A percentile compares a stretch with the other conserved stretches of the same genome.
These are phyloP conservation scores for Pseudogymnoascus sp. DNA, from an alignment of 2,329 filamentous ascomycete species.

Conservation along the genomic window DNA sequence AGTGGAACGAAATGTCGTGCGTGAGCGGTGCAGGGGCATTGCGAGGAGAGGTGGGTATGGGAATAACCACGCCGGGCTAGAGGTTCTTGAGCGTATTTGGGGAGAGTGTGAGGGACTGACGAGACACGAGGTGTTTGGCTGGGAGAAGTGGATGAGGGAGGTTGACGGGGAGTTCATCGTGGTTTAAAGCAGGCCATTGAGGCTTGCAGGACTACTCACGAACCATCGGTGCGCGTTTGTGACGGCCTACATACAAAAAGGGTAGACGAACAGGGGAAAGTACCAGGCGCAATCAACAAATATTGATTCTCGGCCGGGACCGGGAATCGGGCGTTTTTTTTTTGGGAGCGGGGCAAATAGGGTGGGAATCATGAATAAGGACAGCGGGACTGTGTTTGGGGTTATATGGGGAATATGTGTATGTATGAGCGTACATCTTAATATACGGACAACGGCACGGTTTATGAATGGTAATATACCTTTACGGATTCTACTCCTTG, in stretches of 20 bases:
- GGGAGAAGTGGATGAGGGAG: slow-evolving; percentile 8
- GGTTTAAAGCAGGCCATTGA: not conserved
- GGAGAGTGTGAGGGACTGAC: slow-evolving; percentile 23
- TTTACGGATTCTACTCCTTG: not conserved
- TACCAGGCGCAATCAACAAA: not conserved
- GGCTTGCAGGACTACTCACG: not conserved
- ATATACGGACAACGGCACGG: slow-evolving; percentile 1
- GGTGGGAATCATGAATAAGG: not conserved
- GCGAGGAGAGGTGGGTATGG: slow-evolving; percentile 85
- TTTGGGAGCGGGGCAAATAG: not conserved
- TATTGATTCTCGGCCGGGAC: not conserved
- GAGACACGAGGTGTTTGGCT: not conserved
- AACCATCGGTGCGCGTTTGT: not conserved
- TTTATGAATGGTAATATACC: not conserved
- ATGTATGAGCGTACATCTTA: slow-evolving; percentile 3
- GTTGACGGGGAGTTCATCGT: slow-evolving; percentile 6
- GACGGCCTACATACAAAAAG: not conserved
- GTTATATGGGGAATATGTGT: not conserved
- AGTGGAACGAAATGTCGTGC: slow-evolving; percentile 68
- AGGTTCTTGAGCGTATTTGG: slow-evolving; percentile 83
- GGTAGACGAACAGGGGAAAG: not conserved
- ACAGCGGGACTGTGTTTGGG: not conserved
- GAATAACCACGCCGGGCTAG: slow-evolving; percentile 81
- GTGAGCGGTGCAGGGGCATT: slow-evolving; percentile 74
- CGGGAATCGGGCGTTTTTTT: not conserved